phyloP scores from a whole-genome alignment of 2,329 filamentous ascomycete genomes.

The Xylaria sp. region DNA sequence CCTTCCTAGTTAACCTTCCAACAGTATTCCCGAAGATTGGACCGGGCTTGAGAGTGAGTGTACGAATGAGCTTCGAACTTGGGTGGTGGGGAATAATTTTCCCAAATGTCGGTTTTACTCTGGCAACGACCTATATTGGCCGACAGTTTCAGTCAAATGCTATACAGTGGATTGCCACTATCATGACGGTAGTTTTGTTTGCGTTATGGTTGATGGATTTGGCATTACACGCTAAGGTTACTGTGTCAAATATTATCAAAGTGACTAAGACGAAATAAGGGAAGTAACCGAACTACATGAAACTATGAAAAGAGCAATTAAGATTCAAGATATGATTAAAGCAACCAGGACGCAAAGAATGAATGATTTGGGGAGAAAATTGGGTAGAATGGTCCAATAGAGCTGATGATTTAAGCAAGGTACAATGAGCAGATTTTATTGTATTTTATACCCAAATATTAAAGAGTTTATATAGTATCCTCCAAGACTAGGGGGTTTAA shows the following conservation, averaged over 20 bases:
- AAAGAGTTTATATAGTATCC: too few species aligned
- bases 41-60: neutral
- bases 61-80: constrained; percentile 34
- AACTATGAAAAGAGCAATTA: too few species aligned
- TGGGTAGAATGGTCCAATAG: too few species aligned
- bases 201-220: constrained; percentile 46
- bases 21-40: neutral
- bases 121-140: constrained; percentile 38
- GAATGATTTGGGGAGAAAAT: too few species aligned
- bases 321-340: too few species aligned
- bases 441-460: too few species aligned
- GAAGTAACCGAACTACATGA: too few species aligned
- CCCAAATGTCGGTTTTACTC: constrained; percentile 38
- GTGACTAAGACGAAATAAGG: neutral
- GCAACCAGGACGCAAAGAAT: too few species aligned
- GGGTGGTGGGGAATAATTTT: constrained; percentile 41
- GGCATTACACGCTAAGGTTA: constrained; percentile 43
- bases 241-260: neutral
- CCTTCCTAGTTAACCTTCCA: neutral
- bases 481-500: too few species aligned
- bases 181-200: constrained; percentile 36
- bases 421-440: too few species aligned
- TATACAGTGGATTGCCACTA: constrained; percentile 37
- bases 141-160: constrained; percentile 29
- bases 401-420: too few species aligned